Base-by-base conservation (phyloP, 306 rosid species). In the Lathyrus tuberosus region DNA sequence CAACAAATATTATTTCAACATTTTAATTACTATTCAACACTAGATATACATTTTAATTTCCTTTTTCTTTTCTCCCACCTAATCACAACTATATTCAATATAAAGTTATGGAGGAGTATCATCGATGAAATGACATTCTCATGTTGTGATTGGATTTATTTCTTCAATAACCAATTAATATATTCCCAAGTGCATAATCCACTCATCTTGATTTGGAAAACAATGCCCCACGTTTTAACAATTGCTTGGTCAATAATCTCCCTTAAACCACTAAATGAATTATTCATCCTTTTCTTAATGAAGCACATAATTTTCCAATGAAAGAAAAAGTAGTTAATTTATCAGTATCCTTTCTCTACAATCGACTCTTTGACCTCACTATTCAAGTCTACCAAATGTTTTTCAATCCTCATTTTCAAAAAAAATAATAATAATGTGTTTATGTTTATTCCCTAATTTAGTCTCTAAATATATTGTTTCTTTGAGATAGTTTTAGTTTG, bases 241-340 rank as follows among this genome's bases (percentile, higher is more conserved):
- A 35, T 35, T 54, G 51, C 38, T 44, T 52, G 62, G 57, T 62
- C 57, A 58, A 62, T 52, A 56, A n/a, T 53, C 62, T 14, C 57
- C 57, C 16, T 74, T 73, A 37, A 52, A 69, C 83, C 83, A 69
- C 73, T 69, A 13, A 63, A 17, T 35, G 40, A 73, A 78, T 61
- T 62, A 7, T 37, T 56, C n/a, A 53, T 17, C 40, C 26, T 43
- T 51, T 67, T 18, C 5, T 58, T 2, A 51, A 17, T 65, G 35
- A 64, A 35, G 62, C 14, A 68, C 33, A 54, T 52, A 56, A 60
- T 8, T 35, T 35, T 40, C 38, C 75, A 69, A 59, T 37, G 37
- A 58, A 22, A 77, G 47, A 10, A 48, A 44, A 66, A 24, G 62
- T 46, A 26, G 42, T 78, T 60, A 56, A 62, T 22, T 48, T 11